phyloP scores from a whole-genome alignment of 768 basidiomycete species.

The Tulasnella calospora region DNA sequence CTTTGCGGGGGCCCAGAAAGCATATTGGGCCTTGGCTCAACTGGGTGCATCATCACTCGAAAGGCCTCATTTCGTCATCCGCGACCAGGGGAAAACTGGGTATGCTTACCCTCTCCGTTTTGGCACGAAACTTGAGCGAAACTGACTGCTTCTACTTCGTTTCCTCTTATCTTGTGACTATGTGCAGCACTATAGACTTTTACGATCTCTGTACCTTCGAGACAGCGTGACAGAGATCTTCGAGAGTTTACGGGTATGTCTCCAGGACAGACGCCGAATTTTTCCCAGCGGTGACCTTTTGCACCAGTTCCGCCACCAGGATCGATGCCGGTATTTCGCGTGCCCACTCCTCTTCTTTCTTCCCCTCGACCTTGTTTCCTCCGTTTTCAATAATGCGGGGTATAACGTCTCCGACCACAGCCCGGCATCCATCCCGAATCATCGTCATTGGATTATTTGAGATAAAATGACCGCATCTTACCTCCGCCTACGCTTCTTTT shows the following conservation, averaged over 20 bases:
- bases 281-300: constrained; percentile 11
- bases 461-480: background rate
- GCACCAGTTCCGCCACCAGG: constrained; percentile 4
- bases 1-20: constrained; percentile 9
- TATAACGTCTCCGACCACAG: constrained; percentile 6
- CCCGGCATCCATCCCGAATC: background rate
- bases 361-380: background rate
- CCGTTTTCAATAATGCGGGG: background rate
- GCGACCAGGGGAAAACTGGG: background rate
- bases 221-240: background rate
- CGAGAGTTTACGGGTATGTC: constrained; percentile 2
- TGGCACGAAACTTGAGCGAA: background rate
- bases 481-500: background rate
- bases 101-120: background rate
- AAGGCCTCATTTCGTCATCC: background rate
- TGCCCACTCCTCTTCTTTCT: background rate
- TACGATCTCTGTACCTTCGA: background rate
- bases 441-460: background rate
- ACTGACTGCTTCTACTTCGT: background rate
- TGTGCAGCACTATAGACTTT: background rate
- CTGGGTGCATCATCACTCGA: background rate
- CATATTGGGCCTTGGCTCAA: background rate
- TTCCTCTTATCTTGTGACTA: background rate
- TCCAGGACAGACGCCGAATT: constrained; percentile 7
- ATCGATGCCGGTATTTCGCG: background rate